phyloP scores from a whole-genome alignment of 495 filamentous ascomycete genomes.

The Aspergillus saccharolyticus region DNA sequence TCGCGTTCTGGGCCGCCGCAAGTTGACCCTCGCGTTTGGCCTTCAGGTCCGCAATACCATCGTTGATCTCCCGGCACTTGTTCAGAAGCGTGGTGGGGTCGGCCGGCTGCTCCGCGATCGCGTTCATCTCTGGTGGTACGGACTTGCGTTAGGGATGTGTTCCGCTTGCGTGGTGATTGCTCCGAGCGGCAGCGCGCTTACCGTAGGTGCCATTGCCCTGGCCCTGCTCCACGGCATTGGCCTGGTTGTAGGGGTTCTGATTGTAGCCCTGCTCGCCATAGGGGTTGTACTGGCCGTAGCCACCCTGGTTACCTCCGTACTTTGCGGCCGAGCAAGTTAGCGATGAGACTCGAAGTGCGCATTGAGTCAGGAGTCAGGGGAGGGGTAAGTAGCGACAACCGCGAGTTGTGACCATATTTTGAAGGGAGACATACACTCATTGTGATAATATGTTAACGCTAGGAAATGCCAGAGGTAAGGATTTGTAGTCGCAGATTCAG shows the following conservation, averaged over 20 bases:
- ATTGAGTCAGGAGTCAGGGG: not conserved
- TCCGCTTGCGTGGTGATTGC: constrained; percentile 19
- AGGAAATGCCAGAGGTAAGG: not conserved
- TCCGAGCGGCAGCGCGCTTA: constrained; percentile 28
- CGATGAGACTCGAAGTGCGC: constrained; percentile 2
- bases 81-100: constrained; percentile 74
- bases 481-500: not conserved
- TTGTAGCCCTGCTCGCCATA: constrained; percentile 47
- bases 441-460: constrained; percentile 11
- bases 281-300: constrained; percentile 60
- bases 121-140: constrained; percentile 5
- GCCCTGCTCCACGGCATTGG: constrained; percentile 40
- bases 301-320: constrained; percentile 33
- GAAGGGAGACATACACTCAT: constrained; percentile 34
- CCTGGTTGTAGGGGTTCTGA: constrained; percentile 38
- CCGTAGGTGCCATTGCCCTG: constrained; percentile 39
- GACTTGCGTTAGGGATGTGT: not conserved
- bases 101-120: constrained; percentile 27
- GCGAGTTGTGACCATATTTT: not conserved
- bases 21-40: constrained; percentile 38
- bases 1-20: constrained; percentile 34
- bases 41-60: constrained; percentile 52
- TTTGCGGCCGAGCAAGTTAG: constrained; percentile 26
- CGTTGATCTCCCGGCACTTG: constrained; percentile 73
- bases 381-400: constrained; percentile 1